Conservation (phyloP, 345 rosid species). For the Bretschneidera sinensis region DNA sequence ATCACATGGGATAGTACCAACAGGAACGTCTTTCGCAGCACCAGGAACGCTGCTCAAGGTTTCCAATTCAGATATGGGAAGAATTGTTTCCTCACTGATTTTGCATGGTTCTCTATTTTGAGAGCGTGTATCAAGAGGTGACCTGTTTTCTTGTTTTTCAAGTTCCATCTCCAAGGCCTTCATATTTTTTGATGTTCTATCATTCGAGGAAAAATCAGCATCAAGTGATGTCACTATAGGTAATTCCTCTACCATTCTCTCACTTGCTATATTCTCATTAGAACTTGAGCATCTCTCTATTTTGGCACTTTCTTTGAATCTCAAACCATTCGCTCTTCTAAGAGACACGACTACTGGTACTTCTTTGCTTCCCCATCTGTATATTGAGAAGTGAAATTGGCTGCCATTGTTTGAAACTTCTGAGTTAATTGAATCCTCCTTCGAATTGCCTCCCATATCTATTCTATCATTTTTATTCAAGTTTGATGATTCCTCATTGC, state of each 20-base stretch:
- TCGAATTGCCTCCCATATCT: conserved; percentile 13
- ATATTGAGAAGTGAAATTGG: conserved; percentile 85
- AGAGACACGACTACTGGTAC: conserved; percentile 41
- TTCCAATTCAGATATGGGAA: conserved; percentile 7
- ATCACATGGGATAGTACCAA: not conserved
- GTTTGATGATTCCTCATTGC: conserved; percentile 19
- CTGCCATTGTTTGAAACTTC: conserved; percentile 17
- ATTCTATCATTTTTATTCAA: conserved; percentile 22
- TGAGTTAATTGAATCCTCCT: conserved; percentile 30
- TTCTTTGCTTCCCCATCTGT: conserved; percentile 86
- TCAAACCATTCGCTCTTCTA: conserved; percentile 36
- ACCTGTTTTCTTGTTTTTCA: conserved; percentile 11
- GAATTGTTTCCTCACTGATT: conserved; percentile 20
- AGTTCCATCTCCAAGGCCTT: too few species aligned
- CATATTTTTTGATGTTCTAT: conserved; percentile 10
- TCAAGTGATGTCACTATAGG: conserved; percentile 16
- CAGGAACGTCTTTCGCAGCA: conserved; percentile 7
- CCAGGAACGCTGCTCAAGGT: not conserved
- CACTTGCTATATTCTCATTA: conserved; percentile 22
- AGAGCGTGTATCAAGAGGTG: conserved; percentile 5
- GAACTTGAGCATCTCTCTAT: conserved; percentile 29
- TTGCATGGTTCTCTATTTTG: conserved; percentile 9
- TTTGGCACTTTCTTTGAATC: conserved; percentile 35
- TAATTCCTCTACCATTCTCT: conserved; percentile 14
- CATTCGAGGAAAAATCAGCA: not conserved